Percentiles rank a stretch among this genome's conserved stretches.
These are phyloP conservation scores for Sequoiadendron giganteum DNA, from an alignment of 75 land plant genomes.

Conservation along the genomic window DNA sequence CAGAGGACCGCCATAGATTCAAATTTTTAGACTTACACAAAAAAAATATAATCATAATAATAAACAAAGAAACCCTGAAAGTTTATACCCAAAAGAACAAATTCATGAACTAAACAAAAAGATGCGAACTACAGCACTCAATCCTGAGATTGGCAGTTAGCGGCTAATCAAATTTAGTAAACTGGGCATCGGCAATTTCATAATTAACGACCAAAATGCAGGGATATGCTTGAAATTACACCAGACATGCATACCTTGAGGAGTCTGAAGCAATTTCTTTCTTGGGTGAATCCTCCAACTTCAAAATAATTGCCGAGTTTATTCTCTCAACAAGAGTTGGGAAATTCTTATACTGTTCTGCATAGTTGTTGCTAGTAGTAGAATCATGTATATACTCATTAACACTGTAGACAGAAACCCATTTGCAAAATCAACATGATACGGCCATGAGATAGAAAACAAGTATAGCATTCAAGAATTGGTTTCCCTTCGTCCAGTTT, in stretches of 20 bases:
- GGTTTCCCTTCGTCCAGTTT: neutral
- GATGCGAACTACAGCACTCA: too few relatives aligned
- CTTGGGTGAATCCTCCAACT: constrained; percentile 23
- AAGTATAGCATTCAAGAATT: neutral
- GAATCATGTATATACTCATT: constrained; percentile 37
- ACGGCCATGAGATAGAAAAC: neutral
- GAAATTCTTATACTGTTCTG: constrained; percentile 61
- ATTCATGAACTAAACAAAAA: too few relatives aligned
- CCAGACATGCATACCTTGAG: neutral
- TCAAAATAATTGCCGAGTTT: constrained; percentile 38
- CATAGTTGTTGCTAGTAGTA: constrained; percentile 37
- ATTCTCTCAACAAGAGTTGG: constrained; percentile 47
- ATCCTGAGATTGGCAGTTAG: too few relatives aligned
- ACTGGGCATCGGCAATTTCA: neutral
- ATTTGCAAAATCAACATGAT: neutral
- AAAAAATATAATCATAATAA: too few relatives aligned
- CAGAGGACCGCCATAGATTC: neutral
- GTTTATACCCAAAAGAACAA: too few relatives aligned
- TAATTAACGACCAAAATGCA: neutral
- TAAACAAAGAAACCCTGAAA: too few relatives aligned
- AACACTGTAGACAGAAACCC: constrained; percentile 30
- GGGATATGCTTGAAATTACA: neutral
- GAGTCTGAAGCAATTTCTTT: neutral
- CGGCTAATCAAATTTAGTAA: too few relatives aligned
- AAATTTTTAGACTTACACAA: too few relatives aligned